Percentiles rank a stretch among this genome's conserved stretches.
Evolutionary conservation across 495 filamentous ascomycete species (phyloP).

Genomic region (Parathielavia appendiculata): DNA sequence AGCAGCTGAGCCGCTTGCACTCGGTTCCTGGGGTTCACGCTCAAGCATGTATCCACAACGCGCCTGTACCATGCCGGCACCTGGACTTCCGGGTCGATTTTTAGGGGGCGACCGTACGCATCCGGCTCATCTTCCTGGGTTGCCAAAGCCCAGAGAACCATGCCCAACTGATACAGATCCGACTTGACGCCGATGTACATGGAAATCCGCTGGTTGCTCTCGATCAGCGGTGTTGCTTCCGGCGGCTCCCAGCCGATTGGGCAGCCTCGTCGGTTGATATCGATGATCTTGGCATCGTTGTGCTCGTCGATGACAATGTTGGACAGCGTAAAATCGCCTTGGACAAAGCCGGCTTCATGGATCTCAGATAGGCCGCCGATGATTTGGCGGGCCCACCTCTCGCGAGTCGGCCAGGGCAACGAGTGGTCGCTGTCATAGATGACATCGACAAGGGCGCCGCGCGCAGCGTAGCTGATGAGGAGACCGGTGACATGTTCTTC

Average conservation of each 20-base stretch:
- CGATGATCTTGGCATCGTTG: slow-evolving; percentile 91
- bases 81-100: slow-evolving; percentile 34
- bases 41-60: slow-evolving; percentile 44
- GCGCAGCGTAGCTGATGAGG: slow-evolving; percentile 81
- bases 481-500: slow-evolving; percentile 77
- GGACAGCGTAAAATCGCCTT: slow-evolving; percentile 94
- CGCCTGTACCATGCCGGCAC: slow-evolving; percentile 43
- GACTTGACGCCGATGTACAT: slow-evolving; percentile 99
- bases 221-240: slow-evolving; percentile 80
- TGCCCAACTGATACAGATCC: slow-evolving; percentile 90
- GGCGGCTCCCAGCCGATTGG: slow-evolving; percentile 98
- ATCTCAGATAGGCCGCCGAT: slow-evolving; percentile 86
- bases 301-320: slow-evolving; percentile 90
- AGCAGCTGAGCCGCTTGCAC: slow-evolving; percentile 40
- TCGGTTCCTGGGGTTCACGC: slow-evolving; percentile 39
- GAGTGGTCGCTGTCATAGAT: slow-evolving; percentile 67
- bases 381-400: slow-evolving; percentile 91
- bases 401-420: slow-evolving; percentile 69
- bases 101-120: slow-evolving; percentile 65
- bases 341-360: slow-evolving; percentile 93
- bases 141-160: slow-evolving; percentile 93
- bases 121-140: slow-evolving; percentile 88
- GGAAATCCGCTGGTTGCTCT: slow-evolving; percentile 85
- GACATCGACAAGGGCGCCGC: slow-evolving; percentile 86
- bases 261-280: slow-evolving; percentile 94